Evolutionary conservation across 2,329 filamentous ascomycete genomes (phyloP).

Genomic region (Pyrenochaeta sp.): DNA sequence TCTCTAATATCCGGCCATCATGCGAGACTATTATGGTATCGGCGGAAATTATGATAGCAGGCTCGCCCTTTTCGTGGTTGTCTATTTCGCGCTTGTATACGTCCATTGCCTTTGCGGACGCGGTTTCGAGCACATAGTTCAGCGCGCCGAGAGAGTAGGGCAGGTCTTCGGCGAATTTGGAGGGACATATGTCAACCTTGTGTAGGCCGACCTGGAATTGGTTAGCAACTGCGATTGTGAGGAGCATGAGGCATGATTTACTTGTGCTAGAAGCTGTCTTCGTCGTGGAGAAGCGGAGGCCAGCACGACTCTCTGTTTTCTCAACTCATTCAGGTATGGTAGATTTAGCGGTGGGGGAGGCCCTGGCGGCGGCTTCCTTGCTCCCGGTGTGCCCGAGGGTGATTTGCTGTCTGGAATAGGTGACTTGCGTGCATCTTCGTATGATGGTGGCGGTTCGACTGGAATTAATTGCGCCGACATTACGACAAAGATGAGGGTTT

Average conservation of each 20-base stretch:
- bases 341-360: slow-evolving; percentile 76
- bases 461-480: slow-evolving; percentile 35
- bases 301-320: slow-evolving; percentile 82
- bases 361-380: slow-evolving; percentile 26
- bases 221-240: slow-evolving; percentile 10
- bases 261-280: slow-evolving; percentile 79
- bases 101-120: slow-evolving; percentile 80
- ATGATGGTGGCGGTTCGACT: slow-evolving; percentile 54
- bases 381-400: slow-evolving; percentile 22
- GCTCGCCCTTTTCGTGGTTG: slow-evolving; percentile 69
- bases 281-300: slow-evolving; percentile 89
- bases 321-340: slow-evolving; percentile 79
- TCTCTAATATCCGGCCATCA: slow-evolving; percentile 84
- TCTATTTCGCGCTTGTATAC: slow-evolving; percentile 71
- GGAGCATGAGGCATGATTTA: slow-evolving; percentile 43
- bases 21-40: slow-evolving; percentile 88
- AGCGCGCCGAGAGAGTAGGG: slow-evolving; percentile 87
- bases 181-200: slow-evolving; percentile 85
- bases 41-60: slow-evolving; percentile 84
- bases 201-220: slow-evolving; percentile 74
- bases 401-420: slow-evolving; percentile 27
- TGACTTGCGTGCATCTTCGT: slow-evolving; percentile 47
- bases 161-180: slow-evolving; percentile 83
- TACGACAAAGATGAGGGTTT: slow-evolving; percentile 5
- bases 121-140: slow-evolving; percentile 91